Conservation (phyloP, 2,329 filamentous ascomycete species). For the Colletotrichum incanum region DNA sequence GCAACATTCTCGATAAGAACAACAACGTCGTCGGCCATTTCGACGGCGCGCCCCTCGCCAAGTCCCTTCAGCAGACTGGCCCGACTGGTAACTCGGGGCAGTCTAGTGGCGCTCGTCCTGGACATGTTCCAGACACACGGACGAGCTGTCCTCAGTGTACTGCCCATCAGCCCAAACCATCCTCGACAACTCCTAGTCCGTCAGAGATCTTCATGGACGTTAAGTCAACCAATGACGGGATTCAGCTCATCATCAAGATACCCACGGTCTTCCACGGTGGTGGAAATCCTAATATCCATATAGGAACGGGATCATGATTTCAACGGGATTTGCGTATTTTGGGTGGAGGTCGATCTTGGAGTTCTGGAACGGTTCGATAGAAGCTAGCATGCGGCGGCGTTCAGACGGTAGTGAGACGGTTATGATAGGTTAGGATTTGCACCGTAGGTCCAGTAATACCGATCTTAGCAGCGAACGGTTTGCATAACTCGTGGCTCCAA, state of each 20-base stretch:
- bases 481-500: constrained; percentile 24
- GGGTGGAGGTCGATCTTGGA: constrained; percentile 19
- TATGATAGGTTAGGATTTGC: constrained; percentile 25
- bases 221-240: constrained; percentile 71
- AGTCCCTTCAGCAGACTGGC: constrained; percentile 60
- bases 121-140: constrained; percentile 47
- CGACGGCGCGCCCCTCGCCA: constrained; percentile 52
- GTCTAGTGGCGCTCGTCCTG: constrained; percentile 14
- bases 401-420: constrained; percentile 34
- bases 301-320: constrained; percentile 45
- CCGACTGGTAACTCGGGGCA: constrained; percentile 16
- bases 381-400: constrained; percentile 40
- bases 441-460: constrained; percentile 18
- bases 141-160: constrained; percentile 46
- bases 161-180: constrained; percentile 49
- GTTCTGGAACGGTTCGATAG: constrained; percentile 40
- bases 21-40: constrained; percentile 65
- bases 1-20: constrained; percentile 63
- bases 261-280: constrained; percentile 67
- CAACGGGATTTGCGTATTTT: constrained; percentile 8
- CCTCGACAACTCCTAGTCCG: constrained; percentile 57
- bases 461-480: constrained; percentile 16
- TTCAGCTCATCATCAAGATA: constrained; percentile 71
- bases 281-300: constrained; percentile 52
- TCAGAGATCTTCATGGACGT: constrained; percentile 72